phyloP scores from a whole-genome alignment of 306 rosid genomes.

The Quercus berberidifolia region DNA sequence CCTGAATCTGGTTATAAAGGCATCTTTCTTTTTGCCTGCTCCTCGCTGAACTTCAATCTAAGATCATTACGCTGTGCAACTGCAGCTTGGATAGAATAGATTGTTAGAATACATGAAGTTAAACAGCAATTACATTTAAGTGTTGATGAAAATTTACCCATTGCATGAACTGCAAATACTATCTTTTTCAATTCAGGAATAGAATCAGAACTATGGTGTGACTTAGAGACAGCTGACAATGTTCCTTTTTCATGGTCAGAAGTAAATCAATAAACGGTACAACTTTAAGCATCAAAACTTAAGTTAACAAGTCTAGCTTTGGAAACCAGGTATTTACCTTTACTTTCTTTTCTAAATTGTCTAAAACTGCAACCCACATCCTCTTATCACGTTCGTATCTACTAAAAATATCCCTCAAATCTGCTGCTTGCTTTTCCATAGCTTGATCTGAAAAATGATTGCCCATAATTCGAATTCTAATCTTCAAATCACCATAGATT shows the following conservation, averaged over 20 bases:
- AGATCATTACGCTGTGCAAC: constrained; percentile 12
- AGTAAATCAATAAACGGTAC: not conserved
- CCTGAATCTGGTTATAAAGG: constrained; percentile 28
- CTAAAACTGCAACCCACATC: constrained; percentile 8
- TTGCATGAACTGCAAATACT: constrained; percentile 22
- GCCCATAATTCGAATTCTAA: not conserved
- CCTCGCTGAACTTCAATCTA: constrained; percentile 19
- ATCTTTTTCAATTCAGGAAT: constrained; percentile 24
- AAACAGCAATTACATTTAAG: not conserved
- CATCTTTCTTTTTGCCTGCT: constrained; percentile 21
- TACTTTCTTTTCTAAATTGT: constrained; percentile 9
- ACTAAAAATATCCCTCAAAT: constrained; percentile 1
- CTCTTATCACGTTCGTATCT: constrained; percentile 12
- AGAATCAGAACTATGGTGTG: constrained; percentile 1
- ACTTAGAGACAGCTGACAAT: constrained; percentile 9
- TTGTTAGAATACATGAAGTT: not conserved
- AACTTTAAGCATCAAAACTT: constrained; percentile 1
- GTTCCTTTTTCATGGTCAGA: constrained; percentile 21
- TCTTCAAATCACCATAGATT: not conserved
- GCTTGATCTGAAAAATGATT: constrained; percentile 8
- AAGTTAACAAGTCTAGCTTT: not conserved
- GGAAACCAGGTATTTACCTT: constrained; percentile 1
- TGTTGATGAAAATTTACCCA: constrained; percentile 10
- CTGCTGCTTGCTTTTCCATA: constrained; percentile 1
- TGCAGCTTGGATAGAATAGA: not conserved